Percentiles rank a stretch among this genome's conserved stretches.
phyloP scores from a whole-genome alignment of 495 filamentous ascomycete species.

The Aspergillus wentii region DNA sequence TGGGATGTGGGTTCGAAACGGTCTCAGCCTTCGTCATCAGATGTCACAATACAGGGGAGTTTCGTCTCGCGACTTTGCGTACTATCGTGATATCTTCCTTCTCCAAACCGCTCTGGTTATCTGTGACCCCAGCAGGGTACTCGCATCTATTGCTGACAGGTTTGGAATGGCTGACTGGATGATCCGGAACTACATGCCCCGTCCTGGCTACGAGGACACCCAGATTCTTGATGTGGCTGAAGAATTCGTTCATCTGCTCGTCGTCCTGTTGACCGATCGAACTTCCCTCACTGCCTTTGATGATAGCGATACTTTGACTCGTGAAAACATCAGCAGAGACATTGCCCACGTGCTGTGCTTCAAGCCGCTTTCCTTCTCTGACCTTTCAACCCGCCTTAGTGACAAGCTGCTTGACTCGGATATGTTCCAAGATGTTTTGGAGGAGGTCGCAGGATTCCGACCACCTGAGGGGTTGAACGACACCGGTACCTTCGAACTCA shows the following conservation, averaged over 20 bases:
- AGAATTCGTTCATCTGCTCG: conserved; percentile 90
- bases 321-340: conserved; percentile 75
- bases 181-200: conserved; percentile 68
- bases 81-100: conserved; percentile 92
- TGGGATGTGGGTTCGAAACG: conserved; percentile 97
- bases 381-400: conserved; percentile 68
- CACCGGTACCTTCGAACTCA: conserved; percentile 89
- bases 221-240: conserved; percentile 91
- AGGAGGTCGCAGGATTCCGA: conserved; percentile 84
- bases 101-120: conserved; percentile 86
- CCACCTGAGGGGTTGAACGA: conserved; percentile 88
- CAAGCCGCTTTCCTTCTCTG: conserved; percentile 90
- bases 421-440: conserved; percentile 80
- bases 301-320: conserved; percentile 59
- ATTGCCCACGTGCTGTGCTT: conserved; percentile 94
- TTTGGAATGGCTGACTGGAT: conserved; percentile 91
- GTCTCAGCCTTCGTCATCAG: conserved; percentile 90
- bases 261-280: conserved; percentile 84
- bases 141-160: conserved; percentile 86
- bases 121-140: conserved; percentile 76
- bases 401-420: conserved; percentile 58
- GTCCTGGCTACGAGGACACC: conserved; percentile 66
- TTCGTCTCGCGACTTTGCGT: conserved; percentile 79
- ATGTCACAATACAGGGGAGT: conserved; percentile 88
- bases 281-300: conserved; percentile 68